Evolutionary conservation across 805 yeast genomes (phyloP), one percentile per base, ranked within the genome.

Genomic region (Candida anglica): DNA sequence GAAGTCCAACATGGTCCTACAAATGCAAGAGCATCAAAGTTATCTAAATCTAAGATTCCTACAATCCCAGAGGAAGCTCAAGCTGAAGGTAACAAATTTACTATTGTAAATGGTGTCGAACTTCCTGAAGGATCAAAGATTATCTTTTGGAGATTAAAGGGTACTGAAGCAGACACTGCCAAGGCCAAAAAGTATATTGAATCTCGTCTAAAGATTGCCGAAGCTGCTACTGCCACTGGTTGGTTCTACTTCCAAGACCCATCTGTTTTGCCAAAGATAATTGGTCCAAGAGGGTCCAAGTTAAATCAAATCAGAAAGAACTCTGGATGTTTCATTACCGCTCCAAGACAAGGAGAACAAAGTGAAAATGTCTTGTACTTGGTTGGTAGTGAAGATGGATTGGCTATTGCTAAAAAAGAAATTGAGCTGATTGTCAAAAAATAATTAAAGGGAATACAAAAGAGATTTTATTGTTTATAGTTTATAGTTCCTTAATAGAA

Each of bases 201-300:
- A 41, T 63, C 63, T 17, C 63, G 77, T 36, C 57, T 85, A 45
- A 70, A 58, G 19, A 55, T 58, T 27, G 77, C 76, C 33, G 50
- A 65, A 38, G 47, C 50, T 15, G 77, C 75, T 33, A 67, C 69
- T 28, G 48, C 62, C 27, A 65, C 63, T 30, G 93, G 80, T 10
- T 85, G 77, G 74, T 60, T 83, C 40, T 81, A 82, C 72, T 60
- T 77, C 25, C 58, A 73, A 27, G 69, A 75, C 37, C 56, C 69
- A 18, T 59, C 77, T 10, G 51, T 59, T 18, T 81, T 83, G 56
- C 73, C 81, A 38, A 74, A 69, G 53, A 66, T 86, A 34, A 75
- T 87, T 42, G 96, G 96, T 6, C 78, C 86, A 11, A 81, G 76
- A 45, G 96, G 96, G 30, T 60, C 78, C 22, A 77, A 74, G 41